Base-by-base conservation (phyloP, 2,329 filamentous ascomycete species). In the Cryoendolithus antarcticus region DNA sequence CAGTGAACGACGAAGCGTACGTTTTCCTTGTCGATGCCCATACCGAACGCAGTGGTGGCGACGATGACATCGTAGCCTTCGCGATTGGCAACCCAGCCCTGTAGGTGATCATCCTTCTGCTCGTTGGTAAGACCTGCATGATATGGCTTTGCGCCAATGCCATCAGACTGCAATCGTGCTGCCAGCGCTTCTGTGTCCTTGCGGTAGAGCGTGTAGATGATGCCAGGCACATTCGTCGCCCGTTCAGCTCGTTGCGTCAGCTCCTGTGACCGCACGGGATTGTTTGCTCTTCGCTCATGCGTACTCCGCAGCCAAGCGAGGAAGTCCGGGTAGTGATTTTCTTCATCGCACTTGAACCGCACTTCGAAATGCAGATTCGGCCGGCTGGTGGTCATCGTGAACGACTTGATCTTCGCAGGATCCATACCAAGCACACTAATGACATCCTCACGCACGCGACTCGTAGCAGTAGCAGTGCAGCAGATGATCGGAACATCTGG, bases 21-120 rank as follows among this genome's bases (percentile, higher is more conserved):
- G 50, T 93, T 82, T 38, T 91, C 78, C 60, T 95, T 95, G 61
- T 96, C 88, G 48, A 96, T 95, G 19, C 89, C 89, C 89, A 96
- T 96, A 2, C 89, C 89, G 53, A 96, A 96, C 0, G 89, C 89
- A 1, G 86, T 96, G 0, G 89, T 96, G 2, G 89, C 89, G 21
- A 95, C 86, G 44, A 96, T 88, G 36, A 96, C 77, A 57, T 91
- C 86, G 62, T 91, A 94, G 1, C 82, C 82, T 21, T 73, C 69
- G 39, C 75, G 72, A 56, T 85, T 82, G 39, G 71, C 69, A 34
- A 86, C 77, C 83, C 83, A 89, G 11, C 73, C 72, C 10, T 71
- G 62, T 3, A 88, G 67, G 1, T 81, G 81, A 42, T 82, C 74
- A 48, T 82, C 79, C 53, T 86, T 86, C 41, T 74, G 70, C 6